Percentiles rank a stretch among this genome's conserved stretches.
These are phyloP conservation scores for Didymella exigua DNA, from an alignment of 2,329 filamentous ascomycete species.

Conservation along the genomic window DNA sequence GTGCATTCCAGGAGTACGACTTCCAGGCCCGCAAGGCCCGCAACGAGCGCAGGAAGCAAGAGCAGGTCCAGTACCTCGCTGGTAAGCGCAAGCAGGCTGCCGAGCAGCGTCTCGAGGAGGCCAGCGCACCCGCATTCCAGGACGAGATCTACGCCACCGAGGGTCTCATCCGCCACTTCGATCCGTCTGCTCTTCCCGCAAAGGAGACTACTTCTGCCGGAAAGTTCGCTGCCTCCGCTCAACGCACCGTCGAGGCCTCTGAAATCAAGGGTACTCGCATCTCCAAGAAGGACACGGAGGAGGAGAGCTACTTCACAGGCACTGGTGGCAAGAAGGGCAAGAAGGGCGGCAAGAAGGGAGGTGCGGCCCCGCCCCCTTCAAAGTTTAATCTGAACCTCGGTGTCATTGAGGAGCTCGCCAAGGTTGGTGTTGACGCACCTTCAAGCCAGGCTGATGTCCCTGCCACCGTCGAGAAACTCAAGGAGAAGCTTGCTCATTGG, in stretches of 20 bases:
- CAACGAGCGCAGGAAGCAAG: constrained; percentile 78
- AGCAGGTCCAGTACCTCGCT: constrained; percentile 74
- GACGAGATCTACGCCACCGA: constrained; percentile 92
- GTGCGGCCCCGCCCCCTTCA: constrained; percentile 54
- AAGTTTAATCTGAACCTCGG: constrained; percentile 89
- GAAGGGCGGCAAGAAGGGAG: constrained; percentile 86
- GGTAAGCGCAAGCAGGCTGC: constrained; percentile 78
- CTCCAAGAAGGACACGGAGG: constrained; percentile 82
- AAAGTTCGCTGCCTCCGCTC: constrained; percentile 74
- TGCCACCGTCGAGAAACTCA: constrained; percentile 81
- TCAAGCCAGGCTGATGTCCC: constrained; percentile 85
- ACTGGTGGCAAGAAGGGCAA: constrained; percentile 82
- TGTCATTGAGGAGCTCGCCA: constrained; percentile 86
- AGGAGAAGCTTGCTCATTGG: constrained; percentile 89
- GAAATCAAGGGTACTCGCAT: constrained; percentile 84
- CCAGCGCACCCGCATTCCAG: constrained; percentile 83
- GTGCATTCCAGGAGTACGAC: constrained; percentile 83
- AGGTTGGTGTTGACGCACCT: constrained; percentile 84
- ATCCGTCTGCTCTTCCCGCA: constrained; percentile 68
- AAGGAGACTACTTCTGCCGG: constrained; percentile 69
- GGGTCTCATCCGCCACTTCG: constrained; percentile 87
- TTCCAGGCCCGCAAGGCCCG: constrained; percentile 77
- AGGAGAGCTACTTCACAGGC: constrained; percentile 81
- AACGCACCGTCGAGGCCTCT: constrained; percentile 83
- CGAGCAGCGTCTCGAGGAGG: constrained; percentile 77